Evolutionary conservation across 1,284 basidiomycete species (phyloP), one percentile per base, ranked within the genome.

Genomic region (Sporisorium scitamineum): DNA sequence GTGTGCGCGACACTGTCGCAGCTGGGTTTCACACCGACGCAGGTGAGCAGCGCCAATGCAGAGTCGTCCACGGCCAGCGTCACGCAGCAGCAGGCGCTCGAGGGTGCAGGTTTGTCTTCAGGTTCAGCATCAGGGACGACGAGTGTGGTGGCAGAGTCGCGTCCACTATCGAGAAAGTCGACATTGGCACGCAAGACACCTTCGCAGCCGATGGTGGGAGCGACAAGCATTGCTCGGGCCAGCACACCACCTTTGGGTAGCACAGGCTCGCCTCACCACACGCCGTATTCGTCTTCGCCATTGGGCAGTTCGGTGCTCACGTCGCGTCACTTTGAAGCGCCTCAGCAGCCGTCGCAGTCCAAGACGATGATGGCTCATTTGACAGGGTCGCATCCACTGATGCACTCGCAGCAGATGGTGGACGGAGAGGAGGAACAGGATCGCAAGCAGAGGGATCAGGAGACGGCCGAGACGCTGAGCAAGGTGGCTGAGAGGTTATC

Each of bases 21-120:
- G 64, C 65, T 82, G 34, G 80, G 80, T 0, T 80, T 80, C 44
- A 74, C 74, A 22, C 65, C 74, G 22, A 68, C 61, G 31, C 74
- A 72, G 55, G 65, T 47, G 27, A 54, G 55, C 41, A 54, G 55
- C 41, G 56, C 41, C 37, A 47, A 29, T 4, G 24, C 37, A 7
- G 70, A 63, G 20, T 10, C 52, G 24, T 29, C 41, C 3, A 34
- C 51, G 34, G 42, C 29, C 18, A 42, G 20, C 32, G 44, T 27
- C 18, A 39, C 45, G 3, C 60, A 62, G 52, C 54, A 45, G 22
- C 54, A 45, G 16, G 29, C 20, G 8, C 2, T 47, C 9, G 54
- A 56, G 5, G 54, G 54, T 9, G 26, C 54, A 18, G 54, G 14
- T 22, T 24, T 47, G 54, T 56, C 54, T 11, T 65, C 61, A 13